Base-by-base conservation (phyloP, 805 yeast species). In the Kodamaea laetipori region DNA sequence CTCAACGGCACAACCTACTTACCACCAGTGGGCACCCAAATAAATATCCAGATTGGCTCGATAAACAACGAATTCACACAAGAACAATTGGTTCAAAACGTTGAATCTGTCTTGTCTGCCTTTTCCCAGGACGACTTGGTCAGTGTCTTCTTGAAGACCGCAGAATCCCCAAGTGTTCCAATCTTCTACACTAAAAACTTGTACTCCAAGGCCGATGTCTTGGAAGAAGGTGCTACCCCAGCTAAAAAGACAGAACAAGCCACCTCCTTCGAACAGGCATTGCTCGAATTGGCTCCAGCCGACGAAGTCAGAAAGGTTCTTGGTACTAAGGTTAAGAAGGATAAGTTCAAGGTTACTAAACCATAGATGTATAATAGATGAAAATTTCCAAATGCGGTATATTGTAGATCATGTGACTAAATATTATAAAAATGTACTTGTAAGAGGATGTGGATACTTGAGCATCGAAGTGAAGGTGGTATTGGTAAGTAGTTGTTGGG, bases 131-230 rank as follows among this genome's bases (percentile, higher is more conserved):
- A 66, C 27, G 64, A 64, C 31, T 74, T 79, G 59, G 84, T 81
- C 65, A 77, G 78, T 28, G 68, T 84, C 25, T 79, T 77, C 56
- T 61, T 86, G 48, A 89, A 89, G 69, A 74, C 92, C 9, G 68
- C 73, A 45, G 63, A 66, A 32, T 87, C 96, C 15, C 96, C 97
- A 15, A 78, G 90, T 6, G 71, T 94, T 55, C 98, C 99, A 35
- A 71, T 94, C 47, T 94, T 73, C 66, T 79, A 82, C 58, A 72
- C 84, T 36, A 83, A 84, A 23, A 74, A 72, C 50, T 59, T 83
- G 40, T 76, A 64, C 58, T 55, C 60, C 27, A 82, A 77, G 17
- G 68, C 66, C 31, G 87, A 82, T 55, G 65, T 78, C 31, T 61
- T 66, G 6, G 66, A 63, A 9, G 71, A 39, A 4, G 57, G 47